phyloP scores from a whole-genome alignment of 345 rosid species.

The Mercurialis annua region DNA sequence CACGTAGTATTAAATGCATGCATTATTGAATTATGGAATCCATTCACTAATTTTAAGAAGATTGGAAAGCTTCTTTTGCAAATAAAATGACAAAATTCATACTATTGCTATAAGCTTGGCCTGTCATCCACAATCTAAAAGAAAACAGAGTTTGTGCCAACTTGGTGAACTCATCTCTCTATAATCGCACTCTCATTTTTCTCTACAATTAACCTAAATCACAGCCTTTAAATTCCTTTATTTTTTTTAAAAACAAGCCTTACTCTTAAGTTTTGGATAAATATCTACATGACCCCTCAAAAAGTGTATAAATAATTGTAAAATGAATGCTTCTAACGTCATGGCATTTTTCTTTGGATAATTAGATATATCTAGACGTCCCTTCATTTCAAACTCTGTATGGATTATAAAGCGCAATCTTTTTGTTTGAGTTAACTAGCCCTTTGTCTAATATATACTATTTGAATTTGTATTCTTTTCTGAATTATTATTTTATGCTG shows the following conservation, averaged over 20 bases:
- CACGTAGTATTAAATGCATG: not conserved
- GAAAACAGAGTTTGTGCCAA: not conserved
- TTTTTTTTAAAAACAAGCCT: not conserved
- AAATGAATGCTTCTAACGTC: slow-evolving; percentile 14
- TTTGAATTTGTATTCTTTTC: too few species aligned
- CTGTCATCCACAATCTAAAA: slow-evolving; percentile 11
- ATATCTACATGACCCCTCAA: not conserved
- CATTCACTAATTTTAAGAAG: not conserved
- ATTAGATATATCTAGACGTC: not conserved
- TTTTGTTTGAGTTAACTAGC: too few species aligned
- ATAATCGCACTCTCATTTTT: not conserved
- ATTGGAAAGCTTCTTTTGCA: too few species aligned
- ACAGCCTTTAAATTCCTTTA: not conserved
- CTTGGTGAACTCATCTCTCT: not conserved
- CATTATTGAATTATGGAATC: not conserved
- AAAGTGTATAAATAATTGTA: slow-evolving; percentile 5
- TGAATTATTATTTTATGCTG: too few species aligned
- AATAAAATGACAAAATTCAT: slow-evolving; percentile 8
- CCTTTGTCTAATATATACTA: too few species aligned
- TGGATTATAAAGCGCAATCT: too few species aligned
- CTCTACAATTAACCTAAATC: not conserved
- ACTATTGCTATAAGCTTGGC: not conserved
- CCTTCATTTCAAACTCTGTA: not conserved
- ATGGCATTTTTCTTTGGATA: slow-evolving; percentile 4
- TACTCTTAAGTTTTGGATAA: not conserved